Conservation (phyloP, 1,139 yeast species). For the Wickerhamomyces sp. region DNA sequence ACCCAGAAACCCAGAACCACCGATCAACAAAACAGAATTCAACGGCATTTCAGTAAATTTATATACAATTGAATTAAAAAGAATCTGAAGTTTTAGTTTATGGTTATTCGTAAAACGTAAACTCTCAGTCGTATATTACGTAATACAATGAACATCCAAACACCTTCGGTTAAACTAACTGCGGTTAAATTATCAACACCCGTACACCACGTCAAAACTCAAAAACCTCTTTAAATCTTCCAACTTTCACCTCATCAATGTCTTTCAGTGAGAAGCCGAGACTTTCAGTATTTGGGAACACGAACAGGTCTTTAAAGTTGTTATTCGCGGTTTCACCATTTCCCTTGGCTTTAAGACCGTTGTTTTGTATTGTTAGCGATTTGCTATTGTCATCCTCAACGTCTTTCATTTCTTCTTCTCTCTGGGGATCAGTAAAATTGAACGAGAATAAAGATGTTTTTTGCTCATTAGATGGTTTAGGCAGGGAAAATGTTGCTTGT, state of each 20-base stretch:
- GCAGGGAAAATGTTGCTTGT: too few species aligned
- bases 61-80: neutral
- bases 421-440: too few species aligned
- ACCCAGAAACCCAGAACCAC: slow-evolving; percentile 95
- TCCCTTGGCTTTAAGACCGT: too few species aligned
- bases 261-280: slow-evolving; percentile 13
- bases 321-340: neutral
- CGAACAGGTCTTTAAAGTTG: slow-evolving; percentile 7
- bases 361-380: too few species aligned
- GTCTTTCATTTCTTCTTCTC: too few species aligned
- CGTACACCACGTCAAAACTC: too few species aligned
- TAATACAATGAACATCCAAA: neutral
- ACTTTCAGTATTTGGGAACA: slow-evolving; percentile 18
- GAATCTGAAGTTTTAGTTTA: too few species aligned
- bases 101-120: neutral
- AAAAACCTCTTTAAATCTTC: slow-evolving; percentile 14
- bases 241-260: slow-evolving; percentile 18
- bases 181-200: slow-evolving; percentile 1
- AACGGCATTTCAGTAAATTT: slow-evolving; percentile 22
- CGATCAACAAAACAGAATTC: slow-evolving; percentile 74
- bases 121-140: neutral
- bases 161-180: neutral
- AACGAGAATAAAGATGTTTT: too few species aligned
- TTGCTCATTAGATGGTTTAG: too few species aligned
- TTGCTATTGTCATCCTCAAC: too few species aligned